Conservation (phyloP, 805 yeast genomes). For the Lipomyces spencermartinsiae region DNA sequence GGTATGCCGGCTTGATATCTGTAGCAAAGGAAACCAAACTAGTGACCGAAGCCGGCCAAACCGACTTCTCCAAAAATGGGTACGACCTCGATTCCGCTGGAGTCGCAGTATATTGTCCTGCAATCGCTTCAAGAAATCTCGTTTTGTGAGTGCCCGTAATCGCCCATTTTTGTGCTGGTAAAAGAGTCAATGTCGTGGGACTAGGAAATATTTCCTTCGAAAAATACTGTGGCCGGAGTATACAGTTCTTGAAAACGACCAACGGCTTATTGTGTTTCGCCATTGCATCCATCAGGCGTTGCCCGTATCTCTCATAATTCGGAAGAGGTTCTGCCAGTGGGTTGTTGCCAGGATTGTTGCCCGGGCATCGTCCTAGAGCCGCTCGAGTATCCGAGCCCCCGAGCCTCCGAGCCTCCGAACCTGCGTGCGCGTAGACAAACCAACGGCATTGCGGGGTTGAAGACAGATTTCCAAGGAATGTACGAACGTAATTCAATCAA, state of each 20-base stretch:
- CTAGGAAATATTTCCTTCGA: conserved; percentile 46
- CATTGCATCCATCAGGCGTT: not conserved
- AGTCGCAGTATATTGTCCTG: conserved; percentile 58
- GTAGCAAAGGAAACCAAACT: conserved; percentile 57
- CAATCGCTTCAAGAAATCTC: conserved; percentile 59
- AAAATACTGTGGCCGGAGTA: conserved; percentile 27
- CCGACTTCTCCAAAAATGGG: conserved; percentile 56
- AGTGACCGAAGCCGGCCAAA: conserved; percentile 55
- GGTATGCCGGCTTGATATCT: conserved; percentile 59
- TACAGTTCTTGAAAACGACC: conserved; percentile 32
- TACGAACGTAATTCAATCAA: not conserved
- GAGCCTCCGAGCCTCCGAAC: too few species aligned
- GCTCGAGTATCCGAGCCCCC: too few species aligned
- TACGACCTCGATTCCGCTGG: conserved; percentile 63
- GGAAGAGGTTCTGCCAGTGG: not conserved
- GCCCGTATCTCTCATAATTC: not conserved
- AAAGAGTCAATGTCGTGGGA: conserved; percentile 53
- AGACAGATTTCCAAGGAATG: not conserved
- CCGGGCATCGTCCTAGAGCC: too few species aligned
- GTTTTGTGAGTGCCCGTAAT: conserved; percentile 62
- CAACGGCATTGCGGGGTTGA: not conserved
- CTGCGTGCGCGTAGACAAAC: too few species aligned
- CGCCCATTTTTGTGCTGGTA: conserved; percentile 57
- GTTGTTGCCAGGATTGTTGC: not conserved
- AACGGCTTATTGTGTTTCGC: conserved; percentile 29